A percentile compares a stretch with the other conserved stretches of the same genome.
phyloP scores from a whole-genome alignment of 768 basidiomycete genomes.

The Lentinula boryana region DNA sequence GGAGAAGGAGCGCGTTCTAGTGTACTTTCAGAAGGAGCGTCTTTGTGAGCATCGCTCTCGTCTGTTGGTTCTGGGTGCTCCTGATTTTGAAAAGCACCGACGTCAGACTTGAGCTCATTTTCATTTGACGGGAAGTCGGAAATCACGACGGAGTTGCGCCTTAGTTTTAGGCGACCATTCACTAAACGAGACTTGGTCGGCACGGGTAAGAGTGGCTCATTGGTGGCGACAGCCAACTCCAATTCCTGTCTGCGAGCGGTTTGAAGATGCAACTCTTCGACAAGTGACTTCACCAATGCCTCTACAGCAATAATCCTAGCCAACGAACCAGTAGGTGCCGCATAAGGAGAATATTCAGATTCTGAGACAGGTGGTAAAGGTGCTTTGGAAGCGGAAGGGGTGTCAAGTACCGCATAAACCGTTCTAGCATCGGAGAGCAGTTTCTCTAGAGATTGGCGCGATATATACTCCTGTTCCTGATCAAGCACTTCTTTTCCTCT shows the following conservation, averaged over 20 bases:
- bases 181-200: not conserved
- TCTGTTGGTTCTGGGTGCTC: not conserved
- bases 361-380: not conserved
- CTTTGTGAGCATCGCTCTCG: not conserved
- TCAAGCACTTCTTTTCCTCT: conserved; percentile 37
- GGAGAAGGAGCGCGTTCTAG: not conserved
- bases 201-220: not conserved
- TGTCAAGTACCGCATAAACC: conserved; percentile 28
- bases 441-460: conserved; percentile 21
- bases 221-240: conserved; percentile 23
- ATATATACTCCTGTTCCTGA: conserved; percentile 14
- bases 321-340: conserved; percentile 35
- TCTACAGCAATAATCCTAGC: conserved; percentile 48
- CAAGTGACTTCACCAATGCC: conserved; percentile 43
- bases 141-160: not conserved
- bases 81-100: not conserved
- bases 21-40: not conserved
- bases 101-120: not conserved
- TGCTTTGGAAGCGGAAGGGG: conserved; percentile 1
- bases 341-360: conserved; percentile 22
- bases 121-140: not conserved
- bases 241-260: conserved; percentile 41
- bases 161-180: not conserved
- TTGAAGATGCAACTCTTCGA: conserved; percentile 53
- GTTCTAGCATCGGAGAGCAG: conserved; percentile 27